Percentiles rank a stretch among this genome's conserved stretches.
Evolutionary conservation across 305 asterid genomes (phyloP).

Genomic region (Solanum hybrid): DNA sequence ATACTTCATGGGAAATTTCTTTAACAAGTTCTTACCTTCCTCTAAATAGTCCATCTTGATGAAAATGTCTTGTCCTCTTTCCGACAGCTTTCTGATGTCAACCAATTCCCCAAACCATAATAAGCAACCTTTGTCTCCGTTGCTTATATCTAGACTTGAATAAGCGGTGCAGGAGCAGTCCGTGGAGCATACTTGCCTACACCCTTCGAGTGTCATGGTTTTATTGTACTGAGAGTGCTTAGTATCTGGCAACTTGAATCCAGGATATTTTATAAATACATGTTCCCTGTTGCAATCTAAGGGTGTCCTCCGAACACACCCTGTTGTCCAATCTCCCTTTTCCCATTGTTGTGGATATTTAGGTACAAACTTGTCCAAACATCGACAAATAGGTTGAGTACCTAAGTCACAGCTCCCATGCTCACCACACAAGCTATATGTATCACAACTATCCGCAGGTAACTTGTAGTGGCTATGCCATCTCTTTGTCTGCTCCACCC

Average conservation of each 20-base stretch:
- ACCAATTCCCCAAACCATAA: conserved; percentile 10
- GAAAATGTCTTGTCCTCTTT: conserved; percentile 3
- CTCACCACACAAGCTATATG: conserved; percentile 2
- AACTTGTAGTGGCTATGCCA: neutral
- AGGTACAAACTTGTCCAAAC: neutral
- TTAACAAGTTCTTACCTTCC: conserved; percentile 3
- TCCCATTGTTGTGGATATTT: conserved; percentile 2
- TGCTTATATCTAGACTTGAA: neutral
- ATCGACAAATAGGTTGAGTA: neutral
- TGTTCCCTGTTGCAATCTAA: neutral
- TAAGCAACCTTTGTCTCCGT: conserved; percentile 5
- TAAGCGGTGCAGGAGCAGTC: conserved; percentile 12
- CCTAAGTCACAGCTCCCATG: neutral
- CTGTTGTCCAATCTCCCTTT: neutral
- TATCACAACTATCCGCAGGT: neutral
- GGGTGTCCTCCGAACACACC: conserved; percentile 3
- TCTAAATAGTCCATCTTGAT: conserved; percentile 7
- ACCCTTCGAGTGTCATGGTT: conserved; percentile 5
- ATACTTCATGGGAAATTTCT: neutral
- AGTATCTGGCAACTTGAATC: conserved; percentile 8
- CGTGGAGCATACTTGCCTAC: neutral
- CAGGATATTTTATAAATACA: neutral
- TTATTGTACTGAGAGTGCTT: neutral
- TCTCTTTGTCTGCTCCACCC: neutral
- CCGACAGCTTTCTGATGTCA: conserved; percentile 8